These are phyloP conservation scores for Asclepias syriaca DNA, from an alignment of 257 asterid species.

Conservation along the genomic window DNA sequence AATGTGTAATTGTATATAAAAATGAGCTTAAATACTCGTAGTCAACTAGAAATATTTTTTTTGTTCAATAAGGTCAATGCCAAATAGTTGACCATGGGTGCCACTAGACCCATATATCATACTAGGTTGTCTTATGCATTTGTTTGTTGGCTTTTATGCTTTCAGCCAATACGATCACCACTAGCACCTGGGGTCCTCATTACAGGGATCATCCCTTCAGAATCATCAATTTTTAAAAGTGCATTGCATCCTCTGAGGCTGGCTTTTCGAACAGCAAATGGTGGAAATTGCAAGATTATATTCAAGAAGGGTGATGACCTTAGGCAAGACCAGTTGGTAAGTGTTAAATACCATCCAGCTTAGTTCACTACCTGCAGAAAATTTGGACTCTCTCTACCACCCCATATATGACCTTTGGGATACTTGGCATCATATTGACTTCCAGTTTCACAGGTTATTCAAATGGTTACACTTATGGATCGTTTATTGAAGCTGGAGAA, in stretches of 20 bases:
- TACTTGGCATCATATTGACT: not conserved
- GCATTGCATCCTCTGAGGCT: slow-evolving; percentile 78
- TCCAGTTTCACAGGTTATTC: slow-evolving; percentile 62
- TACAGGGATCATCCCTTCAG: slow-evolving; percentile 92
- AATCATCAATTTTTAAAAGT: slow-evolving; percentile 92
- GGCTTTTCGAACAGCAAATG: slow-evolving; percentile 83
- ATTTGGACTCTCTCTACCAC: not conserved
- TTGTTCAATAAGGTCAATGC: too few relatives aligned
- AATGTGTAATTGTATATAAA: too few relatives aligned
- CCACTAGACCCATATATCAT: too few relatives aligned
- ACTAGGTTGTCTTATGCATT: not conserved
- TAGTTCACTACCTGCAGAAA: not conserved
- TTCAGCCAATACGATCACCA: slow-evolving; percentile 97
- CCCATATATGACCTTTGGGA: not conserved
- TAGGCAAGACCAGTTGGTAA: slow-evolving; percentile 97
- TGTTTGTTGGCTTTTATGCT: slow-evolving; percentile 10
- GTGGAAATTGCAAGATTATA: slow-evolving; percentile 87
- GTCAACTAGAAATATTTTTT: too few relatives aligned
- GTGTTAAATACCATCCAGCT: slow-evolving; percentile 10
- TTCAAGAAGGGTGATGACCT: slow-evolving; percentile 97
- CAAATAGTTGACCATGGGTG: too few relatives aligned
- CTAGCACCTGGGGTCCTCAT: slow-evolving; percentile 79
- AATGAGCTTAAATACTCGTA: too few relatives aligned
- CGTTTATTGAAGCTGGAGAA: slow-evolving; percentile 96
- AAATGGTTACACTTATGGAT: slow-evolving; percentile 96